phyloP scores from a whole-genome alignment of 345 rosid genomes.

The Iberis pinnata region DNA sequence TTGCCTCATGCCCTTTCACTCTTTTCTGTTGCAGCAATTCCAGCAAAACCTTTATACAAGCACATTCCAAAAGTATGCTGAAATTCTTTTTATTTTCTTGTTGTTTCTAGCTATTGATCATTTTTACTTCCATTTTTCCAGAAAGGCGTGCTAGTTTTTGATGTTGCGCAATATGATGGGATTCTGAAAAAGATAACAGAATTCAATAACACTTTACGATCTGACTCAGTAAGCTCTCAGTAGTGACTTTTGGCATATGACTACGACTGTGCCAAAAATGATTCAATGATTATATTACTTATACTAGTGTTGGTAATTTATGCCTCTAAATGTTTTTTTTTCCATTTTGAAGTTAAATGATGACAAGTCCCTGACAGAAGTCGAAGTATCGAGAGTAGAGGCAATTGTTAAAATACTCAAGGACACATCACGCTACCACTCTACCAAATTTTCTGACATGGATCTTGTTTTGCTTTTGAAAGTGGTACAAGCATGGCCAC shows the following conservation, averaged over 20 bases:
- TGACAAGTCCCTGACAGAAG: constrained; percentile 52
- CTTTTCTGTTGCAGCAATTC: constrained; percentile 44
- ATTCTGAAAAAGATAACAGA: constrained; percentile 82
- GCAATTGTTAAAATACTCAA: constrained; percentile 61
- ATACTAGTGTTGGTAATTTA: constrained; percentile 2
- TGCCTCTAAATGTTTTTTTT: constrained; percentile 10
- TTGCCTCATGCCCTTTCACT: constrained; percentile 20
- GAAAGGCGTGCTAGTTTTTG: constrained; percentile 96
- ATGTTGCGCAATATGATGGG: constrained; percentile 88
- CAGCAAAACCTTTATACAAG: constrained; percentile 60
- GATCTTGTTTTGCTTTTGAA: constrained; percentile 66
- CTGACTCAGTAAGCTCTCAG: constrained; percentile 50
- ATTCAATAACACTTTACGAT: constrained; percentile 50
- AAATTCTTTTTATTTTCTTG: constrained; percentile 1
- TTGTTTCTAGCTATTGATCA: constrained; percentile 24
- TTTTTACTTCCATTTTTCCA: constrained; percentile 30
- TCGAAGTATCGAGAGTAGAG: constrained; percentile 58
- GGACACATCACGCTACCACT: constrained; percentile 90
- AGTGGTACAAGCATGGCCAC: constrained; percentile 79
- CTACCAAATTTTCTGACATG: constrained; percentile 62
- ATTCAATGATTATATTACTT: neutral
- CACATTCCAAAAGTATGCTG: constrained; percentile 84
- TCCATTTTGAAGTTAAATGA: constrained; percentile 51
- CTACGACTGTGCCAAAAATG: neutral
- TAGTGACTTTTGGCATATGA: neutral